Evolutionary conservation across 768 basidiomycete species (phyloP).

Genomic region (Cystobasidium ongulense): DNA sequence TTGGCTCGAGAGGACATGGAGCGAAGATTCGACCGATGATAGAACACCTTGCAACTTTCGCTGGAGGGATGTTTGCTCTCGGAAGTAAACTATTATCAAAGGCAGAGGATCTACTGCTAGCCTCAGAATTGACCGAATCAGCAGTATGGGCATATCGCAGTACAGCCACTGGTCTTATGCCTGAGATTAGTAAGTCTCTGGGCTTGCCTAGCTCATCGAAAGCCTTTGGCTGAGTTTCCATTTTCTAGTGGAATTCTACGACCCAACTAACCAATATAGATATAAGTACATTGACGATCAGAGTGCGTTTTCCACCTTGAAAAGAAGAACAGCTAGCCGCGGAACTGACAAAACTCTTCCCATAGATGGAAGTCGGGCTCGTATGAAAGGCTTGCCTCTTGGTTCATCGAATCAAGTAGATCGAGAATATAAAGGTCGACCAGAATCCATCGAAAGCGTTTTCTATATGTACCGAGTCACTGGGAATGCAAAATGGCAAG

Average conservation of each 20-base stretch:
- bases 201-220: too few relatives aligned
- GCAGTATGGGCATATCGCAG: constrained; percentile 46
- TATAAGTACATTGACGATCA: constrained; percentile 1
- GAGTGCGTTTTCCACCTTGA: neutral
- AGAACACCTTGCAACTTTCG: constrained; percentile 44
- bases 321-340: neutral
- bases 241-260: constrained; percentile 34
- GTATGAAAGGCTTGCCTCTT: constrained; percentile 35
- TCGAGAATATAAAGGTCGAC: constrained; percentile 44
- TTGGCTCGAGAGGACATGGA: neutral
- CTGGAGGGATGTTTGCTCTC: constrained; percentile 49
- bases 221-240: neutral
- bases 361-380: neutral
- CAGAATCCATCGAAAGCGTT: constrained; percentile 48
- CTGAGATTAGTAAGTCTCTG: constrained; percentile 33
- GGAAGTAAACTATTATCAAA: constrained; percentile 46
- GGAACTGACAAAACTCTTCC: neutral
- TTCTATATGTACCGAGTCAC: constrained; percentile 47
- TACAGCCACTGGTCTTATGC: constrained; percentile 37
- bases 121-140: constrained; percentile 43
- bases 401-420: constrained; percentile 41
- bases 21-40: neutral
- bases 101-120: constrained; percentile 43
- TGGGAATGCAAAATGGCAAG: constrained; percentile 49
- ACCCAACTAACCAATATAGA: constrained; percentile 8